Conservation (phyloP, 768 basidiomycete species). For the Termitomyces heimii region DNA sequence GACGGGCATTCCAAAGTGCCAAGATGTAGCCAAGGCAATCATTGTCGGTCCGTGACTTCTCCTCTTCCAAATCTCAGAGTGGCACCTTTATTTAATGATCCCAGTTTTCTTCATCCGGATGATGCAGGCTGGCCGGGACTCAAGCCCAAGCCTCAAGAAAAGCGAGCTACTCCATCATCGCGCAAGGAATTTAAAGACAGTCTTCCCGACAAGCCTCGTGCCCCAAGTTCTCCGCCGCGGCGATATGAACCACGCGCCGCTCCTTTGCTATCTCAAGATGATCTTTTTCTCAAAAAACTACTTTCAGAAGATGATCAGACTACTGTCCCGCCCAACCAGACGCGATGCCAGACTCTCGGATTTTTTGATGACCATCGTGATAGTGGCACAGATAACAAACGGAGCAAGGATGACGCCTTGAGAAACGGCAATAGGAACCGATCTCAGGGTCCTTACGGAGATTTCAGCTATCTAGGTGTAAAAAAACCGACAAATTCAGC, state of each 20-base stretch:
- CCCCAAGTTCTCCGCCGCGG: constrained; percentile 1
- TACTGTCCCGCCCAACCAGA: neutral
- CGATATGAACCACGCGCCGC: constrained; percentile 21
- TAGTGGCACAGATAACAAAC: constrained; percentile 8
- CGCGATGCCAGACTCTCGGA: constrained; percentile 2
- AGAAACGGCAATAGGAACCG: constrained; percentile 7
- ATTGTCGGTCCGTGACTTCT: constrained; percentile 37
- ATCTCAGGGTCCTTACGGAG: constrained; percentile 7
- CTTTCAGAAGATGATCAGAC: constrained; percentile 18
- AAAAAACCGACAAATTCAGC: constrained; percentile 4
- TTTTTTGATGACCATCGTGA: constrained; percentile 5
- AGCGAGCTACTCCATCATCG: constrained; percentile 6
- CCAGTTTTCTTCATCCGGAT: constrained; percentile 43
- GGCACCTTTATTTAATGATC: neutral
- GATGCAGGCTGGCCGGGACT: constrained; percentile 37
- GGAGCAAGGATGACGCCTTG: neutral
- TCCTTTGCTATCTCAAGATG: constrained; percentile 37
- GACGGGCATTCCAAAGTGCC: constrained; percentile 35
- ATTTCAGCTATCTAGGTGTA: constrained; percentile 7
- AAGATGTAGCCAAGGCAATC: constrained; percentile 39
- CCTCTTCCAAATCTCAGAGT: neutral
- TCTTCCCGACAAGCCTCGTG: constrained; percentile 3
- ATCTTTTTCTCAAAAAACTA: constrained; percentile 32
- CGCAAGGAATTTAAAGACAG: neutral
- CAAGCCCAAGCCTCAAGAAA: constrained; percentile 14